Percentiles rank a stretch among this genome's conserved stretches.
These are phyloP conservation scores for Chlamydomonas asymmetrica DNA, from an alignment of 139 green algal genomes.

Conservation along the genomic window DNA sequence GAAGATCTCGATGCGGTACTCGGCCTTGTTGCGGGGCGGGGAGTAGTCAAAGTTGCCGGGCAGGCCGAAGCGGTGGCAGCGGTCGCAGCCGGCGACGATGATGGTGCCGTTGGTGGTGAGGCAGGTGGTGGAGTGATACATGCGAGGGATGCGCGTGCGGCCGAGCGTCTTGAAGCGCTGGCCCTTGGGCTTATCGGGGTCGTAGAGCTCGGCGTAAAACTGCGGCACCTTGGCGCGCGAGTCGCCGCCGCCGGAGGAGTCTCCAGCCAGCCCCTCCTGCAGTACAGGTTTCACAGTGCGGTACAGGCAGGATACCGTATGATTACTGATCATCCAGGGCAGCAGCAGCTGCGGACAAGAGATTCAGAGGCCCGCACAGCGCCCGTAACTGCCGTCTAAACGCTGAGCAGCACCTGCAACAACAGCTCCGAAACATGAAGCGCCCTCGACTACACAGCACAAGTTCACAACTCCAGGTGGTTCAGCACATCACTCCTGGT, in stretches of 20 bases:
- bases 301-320: neutral
- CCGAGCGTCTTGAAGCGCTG: neutral
- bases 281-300: neutral
- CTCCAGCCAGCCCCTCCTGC: conserved; percentile 28
- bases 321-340: neutral
- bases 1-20: conserved; percentile 49
- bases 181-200: conserved; percentile 3
- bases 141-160: conserved; percentile 5
- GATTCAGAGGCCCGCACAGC: too few relatives aligned
- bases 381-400: too few relatives aligned
- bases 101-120: conserved; percentile 46
- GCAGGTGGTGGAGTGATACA: conserved; percentile 33
- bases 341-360: too few relatives aligned
- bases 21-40: conserved; percentile 3
- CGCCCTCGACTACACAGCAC: too few relatives aligned
- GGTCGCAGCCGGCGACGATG: conserved; percentile 32
- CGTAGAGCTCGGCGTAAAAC: conserved; percentile 32
- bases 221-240: conserved; percentile 22
- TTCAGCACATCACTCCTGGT: too few relatives aligned
- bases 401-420: too few relatives aligned
- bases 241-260: conserved; percentile 13
- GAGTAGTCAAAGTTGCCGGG: neutral
- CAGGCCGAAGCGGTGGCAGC: neutral
- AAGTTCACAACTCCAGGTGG: too few relatives aligned
- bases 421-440: too few relatives aligned